Percentiles rank a stretch among this genome's conserved stretches.
These are phyloP conservation scores for Pleurotus eryngii DNA, from an alignment of 768 basidiomycete species.

Conservation along the genomic window DNA sequence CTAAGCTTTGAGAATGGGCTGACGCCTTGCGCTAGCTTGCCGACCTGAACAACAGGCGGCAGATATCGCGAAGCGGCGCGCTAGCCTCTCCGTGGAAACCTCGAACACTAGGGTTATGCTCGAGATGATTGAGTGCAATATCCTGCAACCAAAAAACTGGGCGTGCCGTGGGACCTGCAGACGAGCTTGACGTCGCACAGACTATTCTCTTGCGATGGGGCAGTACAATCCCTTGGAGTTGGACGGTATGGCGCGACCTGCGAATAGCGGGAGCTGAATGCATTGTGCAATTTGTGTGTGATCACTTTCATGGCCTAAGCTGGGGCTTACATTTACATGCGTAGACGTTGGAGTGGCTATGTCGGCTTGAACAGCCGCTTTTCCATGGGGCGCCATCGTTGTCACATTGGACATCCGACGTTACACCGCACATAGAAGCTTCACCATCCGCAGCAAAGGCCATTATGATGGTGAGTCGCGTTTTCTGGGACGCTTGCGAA, in stretches of 20 bases:
- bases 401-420: background rate
- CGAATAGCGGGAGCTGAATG: conserved; percentile 46
- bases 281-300: conserved; percentile 46
- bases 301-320: background rate
- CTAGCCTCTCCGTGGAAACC: conserved; percentile 37
- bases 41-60: background rate
- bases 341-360: conserved; percentile 55
- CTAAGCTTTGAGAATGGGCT: background rate
- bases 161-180: conserved; percentile 14
- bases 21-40: conserved; percentile 15
- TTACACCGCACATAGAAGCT: conserved; percentile 4
- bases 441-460: conserved; percentile 12
- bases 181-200: conserved; percentile 39
- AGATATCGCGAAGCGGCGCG: background rate
- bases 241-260: conserved; percentile 59
- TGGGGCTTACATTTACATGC: background rate
- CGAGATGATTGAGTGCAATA: conserved; percentile 37
- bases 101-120: conserved; percentile 41
- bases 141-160: conserved; percentile 25
- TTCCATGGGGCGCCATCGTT: background rate
- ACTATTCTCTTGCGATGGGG: conserved; percentile 59
- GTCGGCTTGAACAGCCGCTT: conserved; percentile 28
- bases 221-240: conserved; percentile 56
- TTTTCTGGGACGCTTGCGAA: background rate
- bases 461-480: conserved; percentile 23